These are phyloP conservation scores for Spathaspora passalidarum DNA, from an alignment of 805 yeast species.

Conservation along the genomic window DNA sequence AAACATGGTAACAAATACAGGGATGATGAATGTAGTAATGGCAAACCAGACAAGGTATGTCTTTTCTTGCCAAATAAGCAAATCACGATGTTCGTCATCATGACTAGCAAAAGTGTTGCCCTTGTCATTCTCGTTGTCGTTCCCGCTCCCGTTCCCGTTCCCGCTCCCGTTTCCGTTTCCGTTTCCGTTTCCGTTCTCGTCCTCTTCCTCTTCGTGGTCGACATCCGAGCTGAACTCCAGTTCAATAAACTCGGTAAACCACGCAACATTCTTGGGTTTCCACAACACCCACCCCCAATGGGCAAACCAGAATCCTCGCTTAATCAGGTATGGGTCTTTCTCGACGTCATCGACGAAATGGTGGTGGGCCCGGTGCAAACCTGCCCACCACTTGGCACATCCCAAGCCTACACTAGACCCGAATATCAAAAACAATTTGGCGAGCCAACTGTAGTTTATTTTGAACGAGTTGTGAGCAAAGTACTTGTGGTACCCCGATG, in stretches of 20 bases:
- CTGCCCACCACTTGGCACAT: constrained; percentile 73
- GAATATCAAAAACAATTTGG: constrained; percentile 49
- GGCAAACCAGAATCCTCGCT: constrained; percentile 76
- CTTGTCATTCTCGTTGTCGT: constrained; percentile 4
- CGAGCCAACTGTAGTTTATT: constrained; percentile 31
- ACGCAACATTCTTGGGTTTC: constrained; percentile 44
- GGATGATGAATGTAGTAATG: constrained; percentile 29
- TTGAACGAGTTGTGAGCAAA: constrained; percentile 40
- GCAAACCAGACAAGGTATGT: constrained; percentile 25
- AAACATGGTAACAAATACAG: constrained; percentile 21
- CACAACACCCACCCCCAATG: constrained; percentile 88
- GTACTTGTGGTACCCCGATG: constrained; percentile 42
- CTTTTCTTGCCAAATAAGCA: constrained; percentile 36
- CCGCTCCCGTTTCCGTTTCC: no score
- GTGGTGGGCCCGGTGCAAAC: constrained; percentile 87
- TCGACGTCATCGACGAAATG: constrained; percentile 81
- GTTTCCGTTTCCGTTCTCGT: not conserved
- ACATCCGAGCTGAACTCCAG: constrained; percentile 29
- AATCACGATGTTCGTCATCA: constrained; percentile 13
- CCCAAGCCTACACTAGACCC: constrained; percentile 79
- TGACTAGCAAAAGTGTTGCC: not conserved
- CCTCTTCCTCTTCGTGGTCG: constrained; percentile 8
- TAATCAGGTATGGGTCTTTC: constrained; percentile 80
- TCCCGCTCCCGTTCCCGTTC: constrained; percentile 1
- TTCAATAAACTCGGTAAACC: constrained; percentile 33